phyloP scores from a whole-genome alignment of 257 asterid genomes.

The Fraxinus excelsior region DNA sequence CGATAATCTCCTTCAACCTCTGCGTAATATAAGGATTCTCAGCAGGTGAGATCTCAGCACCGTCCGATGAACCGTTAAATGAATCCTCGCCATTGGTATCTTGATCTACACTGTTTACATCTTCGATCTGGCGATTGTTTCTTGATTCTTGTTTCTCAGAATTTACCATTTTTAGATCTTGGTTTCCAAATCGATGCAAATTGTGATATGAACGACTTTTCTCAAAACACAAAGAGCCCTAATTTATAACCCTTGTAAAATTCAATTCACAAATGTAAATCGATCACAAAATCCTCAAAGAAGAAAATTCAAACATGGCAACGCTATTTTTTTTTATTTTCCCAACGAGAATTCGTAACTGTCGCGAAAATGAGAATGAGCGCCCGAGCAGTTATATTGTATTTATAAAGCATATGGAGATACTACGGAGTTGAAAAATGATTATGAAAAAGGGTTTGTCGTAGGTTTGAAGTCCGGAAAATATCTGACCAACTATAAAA shows the following conservation, averaged over 20 bases:
- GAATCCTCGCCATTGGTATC: constrained; percentile 40
- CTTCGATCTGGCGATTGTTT: constrained; percentile 44
- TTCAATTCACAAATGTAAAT: not conserved
- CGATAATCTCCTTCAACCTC: constrained; percentile 49
- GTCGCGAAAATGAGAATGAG: not conserved
- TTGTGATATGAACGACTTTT: not conserved
- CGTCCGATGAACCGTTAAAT: constrained; percentile 28
- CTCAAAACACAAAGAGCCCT: not conserved
- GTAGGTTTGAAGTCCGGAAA: not conserved
- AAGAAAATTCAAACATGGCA: not conserved
- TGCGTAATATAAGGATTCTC: constrained; percentile 48
- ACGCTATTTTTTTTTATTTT: not conserved
- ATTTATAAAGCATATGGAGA: not conserved
- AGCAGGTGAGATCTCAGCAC: constrained; percentile 28
- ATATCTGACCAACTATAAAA: not conserved
- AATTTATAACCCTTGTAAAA: not conserved
- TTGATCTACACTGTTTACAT: constrained; percentile 43
- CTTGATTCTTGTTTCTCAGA: constrained; percentile 47
- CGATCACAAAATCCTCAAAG: not conserved
- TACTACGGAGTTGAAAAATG: not conserved
- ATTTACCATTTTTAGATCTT: constrained; percentile 42
- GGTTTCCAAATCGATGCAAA: not conserved
- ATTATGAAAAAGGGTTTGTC: not conserved
- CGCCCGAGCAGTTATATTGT: not conserved
- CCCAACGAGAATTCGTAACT: not conserved